Evolutionary conservation across 306 rosid species (phyloP).

Genomic region (Erythrophleum fordii): DNA sequence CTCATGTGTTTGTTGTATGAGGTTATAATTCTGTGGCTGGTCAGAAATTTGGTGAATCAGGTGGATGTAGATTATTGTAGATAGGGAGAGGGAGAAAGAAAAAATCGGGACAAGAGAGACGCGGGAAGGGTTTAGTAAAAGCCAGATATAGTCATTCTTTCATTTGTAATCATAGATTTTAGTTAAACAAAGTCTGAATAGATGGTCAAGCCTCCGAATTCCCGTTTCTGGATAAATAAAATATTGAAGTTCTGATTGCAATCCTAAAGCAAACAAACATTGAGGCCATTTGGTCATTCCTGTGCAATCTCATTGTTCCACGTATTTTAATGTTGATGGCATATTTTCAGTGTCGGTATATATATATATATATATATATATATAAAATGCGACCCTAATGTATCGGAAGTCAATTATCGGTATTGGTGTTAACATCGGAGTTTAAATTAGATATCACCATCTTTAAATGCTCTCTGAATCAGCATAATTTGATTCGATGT

Average conservation of each 20-base stretch:
- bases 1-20: conserved; percentile 37
- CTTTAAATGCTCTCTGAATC: not conserved
- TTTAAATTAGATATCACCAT: not conserved
- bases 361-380: too few relatives aligned
- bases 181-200: conserved; percentile 36
- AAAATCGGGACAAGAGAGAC: conserved; percentile 39
- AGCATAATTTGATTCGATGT: not conserved
- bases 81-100: conserved; percentile 50
- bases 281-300: conserved; percentile 21
- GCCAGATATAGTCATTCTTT: conserved; percentile 74
- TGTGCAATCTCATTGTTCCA: not conserved
- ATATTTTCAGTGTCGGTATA: not conserved
- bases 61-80: conserved; percentile 54
- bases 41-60: conserved; percentile 31
- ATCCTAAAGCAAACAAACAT: conserved; percentile 29
- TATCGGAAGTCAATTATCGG: not conserved
- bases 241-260: conserved; percentile 25
- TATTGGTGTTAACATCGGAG: not conserved
- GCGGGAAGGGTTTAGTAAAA: conserved; percentile 46
- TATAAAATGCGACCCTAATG: not conserved
- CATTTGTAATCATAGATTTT: conserved; percentile 58
- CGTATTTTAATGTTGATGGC: not conserved
- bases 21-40: conserved; percentile 45
- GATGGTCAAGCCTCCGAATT: conserved; percentile 42
- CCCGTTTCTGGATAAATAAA: conserved; percentile 30